Base-by-base conservation (phyloP, 108 stramenopile genomes). In the Nitzschia sp. region DNA sequence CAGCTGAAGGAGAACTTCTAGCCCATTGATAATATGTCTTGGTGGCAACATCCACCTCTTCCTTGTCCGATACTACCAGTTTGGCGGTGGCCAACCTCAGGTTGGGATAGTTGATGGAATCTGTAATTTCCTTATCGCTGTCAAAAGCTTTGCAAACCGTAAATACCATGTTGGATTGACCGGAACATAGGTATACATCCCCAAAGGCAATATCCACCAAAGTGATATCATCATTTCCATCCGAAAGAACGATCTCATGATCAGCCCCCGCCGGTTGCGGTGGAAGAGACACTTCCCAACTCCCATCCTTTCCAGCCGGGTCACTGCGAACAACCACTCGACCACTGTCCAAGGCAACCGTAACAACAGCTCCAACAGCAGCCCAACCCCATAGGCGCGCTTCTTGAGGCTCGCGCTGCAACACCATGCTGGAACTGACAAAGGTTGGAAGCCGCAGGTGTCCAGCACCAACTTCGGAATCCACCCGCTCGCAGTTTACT, bases 91-190 rank as follows among this genome's bases (percentile, higher is more conserved):
- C 55, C 7, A 77, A 17, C 41, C 76, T 54, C 12, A 77, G 2
- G 42, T 77, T 50, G 0, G 76, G 69, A 66, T 77, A 77, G 26
- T 77, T 62, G 53, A 57, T 60, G 34, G 75, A 62, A 63, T 69
- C 69, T 24, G 50, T 52, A 43, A 76, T 69, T 62, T 70, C 59
- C 38, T 42, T 19, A 26, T 34, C 20, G 10, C 41, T 55, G 59
- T 70, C 52, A 11, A 41, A 51, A 24, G 64, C 57, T 6, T 15
- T 54, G 10, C 15, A 8, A 7, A 71, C 43, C 10, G 41, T 63
- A 25, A 77, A 55, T 57, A 58, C 40, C 76, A 77, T 77, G 51
- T 77, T 77, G 19, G 63, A 65, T 60, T 77, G 76, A 7, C 76
- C 76, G 9, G 64, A 64, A 66, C 76, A 77, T 11, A 77, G 25